Conservation (phyloP, 2,329 filamentous ascomycete genomes). For the Trichoderma semiorbis region DNA sequence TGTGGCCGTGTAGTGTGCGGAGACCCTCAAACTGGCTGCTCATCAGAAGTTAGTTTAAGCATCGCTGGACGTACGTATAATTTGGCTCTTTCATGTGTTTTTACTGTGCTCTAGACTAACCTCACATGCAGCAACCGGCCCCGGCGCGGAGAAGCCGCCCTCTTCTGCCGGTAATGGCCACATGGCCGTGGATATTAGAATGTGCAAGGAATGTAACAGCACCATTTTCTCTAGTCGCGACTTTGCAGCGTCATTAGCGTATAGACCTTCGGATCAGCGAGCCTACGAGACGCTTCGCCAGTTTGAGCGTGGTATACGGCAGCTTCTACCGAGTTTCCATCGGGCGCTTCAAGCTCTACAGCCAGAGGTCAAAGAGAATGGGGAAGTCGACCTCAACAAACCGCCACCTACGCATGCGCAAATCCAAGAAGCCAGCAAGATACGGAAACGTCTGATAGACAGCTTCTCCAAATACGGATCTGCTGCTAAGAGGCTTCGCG, state of each 20-base stretch:
- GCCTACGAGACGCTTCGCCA: constrained; percentile 80
- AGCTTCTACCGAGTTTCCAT: constrained; percentile 81
- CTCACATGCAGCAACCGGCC: constrained; percentile 20
- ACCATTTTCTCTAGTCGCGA: constrained; percentile 66
- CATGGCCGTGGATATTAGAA: constrained; percentile 75
- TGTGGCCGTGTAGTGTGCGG: constrained; percentile 93
- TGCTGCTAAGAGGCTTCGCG: constrained; percentile 75
- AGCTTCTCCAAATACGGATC: constrained; percentile 84
- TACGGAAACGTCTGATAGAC: constrained; percentile 84
- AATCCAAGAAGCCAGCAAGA: constrained; percentile 80
- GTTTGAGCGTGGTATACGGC: constrained; percentile 81
- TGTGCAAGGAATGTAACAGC: constrained; percentile 82
- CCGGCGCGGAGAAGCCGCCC: constrained; percentile 42
- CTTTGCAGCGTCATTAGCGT: constrained; percentile 66
- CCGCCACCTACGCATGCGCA: constrained; percentile 58
- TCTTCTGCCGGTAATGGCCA: constrained; percentile 38
- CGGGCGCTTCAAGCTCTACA: constrained; percentile 71
- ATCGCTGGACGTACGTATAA: constrained; percentile 54
- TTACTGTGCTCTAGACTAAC: not conserved
- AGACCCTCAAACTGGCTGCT: constrained; percentile 80
- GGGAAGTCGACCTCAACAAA: constrained; percentile 36
- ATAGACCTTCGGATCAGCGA: constrained; percentile 70
- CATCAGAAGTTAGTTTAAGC: constrained; percentile 75
- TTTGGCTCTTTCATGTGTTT: not conserved
- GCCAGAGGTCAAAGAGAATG: constrained; percentile 40